Evolutionary conservation across 768 basidiomycete species (phyloP), one percentile per base, ranked within the genome.

Genomic region (Pisolithus sp.): DNA sequence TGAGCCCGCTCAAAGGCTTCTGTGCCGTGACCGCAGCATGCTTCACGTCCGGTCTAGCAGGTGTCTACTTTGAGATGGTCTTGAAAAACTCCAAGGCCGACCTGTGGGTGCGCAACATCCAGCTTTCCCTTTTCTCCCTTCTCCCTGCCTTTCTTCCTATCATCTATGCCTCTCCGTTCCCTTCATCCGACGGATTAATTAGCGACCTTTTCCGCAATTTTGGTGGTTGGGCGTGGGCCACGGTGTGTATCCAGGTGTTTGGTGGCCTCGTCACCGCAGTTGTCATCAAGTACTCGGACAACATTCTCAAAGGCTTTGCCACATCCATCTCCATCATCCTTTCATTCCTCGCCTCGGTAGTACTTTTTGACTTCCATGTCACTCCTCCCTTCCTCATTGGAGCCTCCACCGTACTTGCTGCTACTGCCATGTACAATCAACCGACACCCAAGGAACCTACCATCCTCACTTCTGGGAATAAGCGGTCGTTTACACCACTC

Each of bases 221-320:
- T 67, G 91, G 89, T 18, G 72, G 73, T 2, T 99, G 93, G 93
- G 96, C 96, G 0, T 93, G 93, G 86, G 89, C 90, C 18, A 95
- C 93, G 1, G 93, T 99, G 24, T 65, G 72, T 21, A 84, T 84
- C 24, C 93, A 98, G 69, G 94, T 96, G 36, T 78, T 94, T 53
- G 96, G 96, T 26, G 95, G 96, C 1, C 75, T 98, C 42, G 69
- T 97, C 55, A 98, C 95, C 4, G 95, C 96, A 1, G 68, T 98
- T 28, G 96, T 98, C 53, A 98, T 98, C 78, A 92, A 94, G 67
- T 95, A 97, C 64, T 89, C 89, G 51, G 92, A 93, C 69, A 97
- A 96, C 66, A 91, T 90, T 59, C 75, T 91, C 62, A 95, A 96
- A 66, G 95, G 95, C n/a, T 99, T 99, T 62, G 95, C 95, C 5